Base-by-base conservation (phyloP, 1,139 yeast species). In the Taphrina flavorubra region DNA sequence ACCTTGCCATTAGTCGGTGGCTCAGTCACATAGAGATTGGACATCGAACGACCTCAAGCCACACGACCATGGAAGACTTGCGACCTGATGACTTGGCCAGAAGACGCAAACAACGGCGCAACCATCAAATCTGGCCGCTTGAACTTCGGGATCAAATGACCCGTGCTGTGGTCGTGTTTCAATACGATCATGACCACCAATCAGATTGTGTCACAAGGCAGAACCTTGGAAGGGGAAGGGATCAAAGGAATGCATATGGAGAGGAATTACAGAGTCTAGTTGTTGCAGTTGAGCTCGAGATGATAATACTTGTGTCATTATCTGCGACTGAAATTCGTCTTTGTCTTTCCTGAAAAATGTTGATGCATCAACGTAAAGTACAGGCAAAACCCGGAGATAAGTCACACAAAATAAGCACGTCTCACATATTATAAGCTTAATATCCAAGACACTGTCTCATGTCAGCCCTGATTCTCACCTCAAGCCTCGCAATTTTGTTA, bases 1-100 rank as follows among this genome's bases (percentile, higher is more conserved):
- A 87, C 87, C 71, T 83, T 83, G 36, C 72, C 72, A 20, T 63
- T 46, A 18, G 67, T 55, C 7, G 61, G 67, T 36, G 67, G 67
- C 57, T 63, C 67, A 18, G 67, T 63, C 14, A 63, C 42, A 36
- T 63, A 63, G 5, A 63, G 55, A 36, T 37, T 42, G 13, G 67
- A 63, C 67, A 63, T 63, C 36, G 36, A 49, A 10, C 36, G 36
- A 20, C 53, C n/a, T 25, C 11, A 46, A 46, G n/a, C n/a, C 51
- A 10, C 51, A 2, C 25, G 51, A 10, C n/a, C 8, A 10, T 5
- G n/a, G 6, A n/a, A 13, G 16, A 16, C 16, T 25, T 25, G 31
- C 31, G 31, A 25, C 31, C 31, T 25, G 31, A 25, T 25, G 31
- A 25, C 31, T 2, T 25, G 31, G 31, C 4, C 31, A 25, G 31